Evolutionary conservation across 31 red algal genomes (phyloP).

Genomic region (Pterothamnion heteromorphum): DNA sequence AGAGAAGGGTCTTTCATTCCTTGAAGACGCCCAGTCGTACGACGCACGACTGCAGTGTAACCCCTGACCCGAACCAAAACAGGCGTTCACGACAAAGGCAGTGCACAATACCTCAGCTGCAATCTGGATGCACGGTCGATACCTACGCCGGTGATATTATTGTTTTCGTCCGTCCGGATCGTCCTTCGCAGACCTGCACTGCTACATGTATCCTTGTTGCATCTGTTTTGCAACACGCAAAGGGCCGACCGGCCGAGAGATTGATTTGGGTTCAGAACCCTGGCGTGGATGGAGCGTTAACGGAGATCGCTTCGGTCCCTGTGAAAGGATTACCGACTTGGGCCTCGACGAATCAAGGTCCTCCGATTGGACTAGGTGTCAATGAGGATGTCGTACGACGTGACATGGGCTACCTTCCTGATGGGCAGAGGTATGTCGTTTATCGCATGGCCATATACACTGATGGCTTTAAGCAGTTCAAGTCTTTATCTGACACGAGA

Average conservation of each 20-base stretch:
- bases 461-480: constrained; percentile 5
- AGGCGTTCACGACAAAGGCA: too few relatives aligned
- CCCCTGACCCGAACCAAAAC: too few relatives aligned
- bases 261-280: background rate
- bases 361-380: background rate
- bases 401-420: background rate
- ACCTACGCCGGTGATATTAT: too few relatives aligned
- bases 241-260: background rate
- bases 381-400: background rate
- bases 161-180: too few relatives aligned
- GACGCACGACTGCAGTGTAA: too few relatives aligned
- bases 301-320: background rate
- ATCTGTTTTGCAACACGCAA: background rate
- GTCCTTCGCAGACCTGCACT: too few relatives aligned
- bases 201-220: background rate
- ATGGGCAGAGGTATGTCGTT: background rate
- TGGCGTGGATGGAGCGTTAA: background rate
- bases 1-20: too few relatives aligned
- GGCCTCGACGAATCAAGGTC: too few relatives aligned
- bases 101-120: too few relatives aligned
- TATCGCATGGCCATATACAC: background rate
- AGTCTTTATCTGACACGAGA: background rate
- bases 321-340: background rate
- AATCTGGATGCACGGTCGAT: too few relatives aligned
- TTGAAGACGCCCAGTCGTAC: too few relatives aligned